These are phyloP conservation scores for Zoysia japonica DNA, from an alignment of 176 grass and related monocot genomes.

Conservation along the genomic window DNA sequence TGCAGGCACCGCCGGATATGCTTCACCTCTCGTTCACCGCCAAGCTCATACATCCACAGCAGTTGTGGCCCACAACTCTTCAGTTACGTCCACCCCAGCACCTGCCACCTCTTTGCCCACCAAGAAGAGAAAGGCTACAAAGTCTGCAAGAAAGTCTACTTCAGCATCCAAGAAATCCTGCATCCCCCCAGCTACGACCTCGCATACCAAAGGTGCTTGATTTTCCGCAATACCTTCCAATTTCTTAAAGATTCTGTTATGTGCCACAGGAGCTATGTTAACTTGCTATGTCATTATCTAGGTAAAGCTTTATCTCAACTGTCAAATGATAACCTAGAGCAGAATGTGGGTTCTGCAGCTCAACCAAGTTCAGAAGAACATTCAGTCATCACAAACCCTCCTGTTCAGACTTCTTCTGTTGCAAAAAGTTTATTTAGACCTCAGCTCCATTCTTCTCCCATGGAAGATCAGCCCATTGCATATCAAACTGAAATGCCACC, in stretches of 20 bases:
- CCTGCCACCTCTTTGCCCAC: constrained; percentile 35
- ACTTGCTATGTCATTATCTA: constrained; percentile 26
- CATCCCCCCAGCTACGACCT: not conserved
- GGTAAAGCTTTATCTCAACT: constrained; percentile 44
- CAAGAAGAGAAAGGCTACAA: constrained; percentile 71
- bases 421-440: constrained; percentile 69
- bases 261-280: not conserved
- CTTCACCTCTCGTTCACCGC: constrained; percentile 42
- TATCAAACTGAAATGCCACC: constrained; percentile 27
- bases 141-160: constrained; percentile 42
- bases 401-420: constrained; percentile 50
- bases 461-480: constrained; percentile 8
- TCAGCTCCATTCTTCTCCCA: constrained; percentile 46
- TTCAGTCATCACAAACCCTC: constrained; percentile 23
- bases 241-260: not conserved
- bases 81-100: constrained; percentile 33
- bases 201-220: constrained; percentile 35
- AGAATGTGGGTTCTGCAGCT: constrained; percentile 31
- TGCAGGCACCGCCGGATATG: constrained; percentile 38
- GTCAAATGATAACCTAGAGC: not conserved
- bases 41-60: constrained; percentile 43
- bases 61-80: constrained; percentile 37
- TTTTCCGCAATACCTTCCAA: not conserved
- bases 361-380: constrained; percentile 31
- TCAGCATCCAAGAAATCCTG: constrained; percentile 52